Conservation (phyloP, 1,284 basidiomycete species). For the Veloporphyrellus conicus region DNA sequence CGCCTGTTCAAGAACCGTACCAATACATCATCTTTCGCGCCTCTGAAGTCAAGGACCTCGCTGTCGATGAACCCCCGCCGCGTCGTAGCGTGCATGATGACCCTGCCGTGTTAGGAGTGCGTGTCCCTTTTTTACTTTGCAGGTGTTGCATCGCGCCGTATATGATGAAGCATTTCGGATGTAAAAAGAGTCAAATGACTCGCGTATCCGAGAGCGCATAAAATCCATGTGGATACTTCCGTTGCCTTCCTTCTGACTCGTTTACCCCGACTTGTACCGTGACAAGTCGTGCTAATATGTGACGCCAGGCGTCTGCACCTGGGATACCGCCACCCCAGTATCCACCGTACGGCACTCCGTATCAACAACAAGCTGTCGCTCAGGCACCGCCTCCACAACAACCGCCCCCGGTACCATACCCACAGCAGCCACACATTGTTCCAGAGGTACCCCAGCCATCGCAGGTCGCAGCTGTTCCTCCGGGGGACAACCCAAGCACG, state of each 20-base stretch:
- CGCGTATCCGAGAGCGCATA: constrained; percentile 52
- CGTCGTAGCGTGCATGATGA: constrained; percentile 68
- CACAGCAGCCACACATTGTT: constrained; percentile 25
- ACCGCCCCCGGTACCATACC: constrained; percentile 24
- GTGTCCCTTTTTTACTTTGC: constrained; percentile 29
- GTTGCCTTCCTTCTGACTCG: constrained; percentile 57
- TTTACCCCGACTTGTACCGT: background rate
- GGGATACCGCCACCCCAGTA: constrained; percentile 30
- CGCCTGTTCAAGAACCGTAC: constrained; percentile 73
- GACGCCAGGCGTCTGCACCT: constrained; percentile 34
- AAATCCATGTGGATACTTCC: constrained; percentile 50
- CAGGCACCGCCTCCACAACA: constrained; percentile 28
- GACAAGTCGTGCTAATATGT: constrained; percentile 13
- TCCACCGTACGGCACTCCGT: constrained; percentile 29
- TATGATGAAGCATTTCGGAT: constrained; percentile 52
- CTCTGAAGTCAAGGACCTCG: constrained; percentile 75
- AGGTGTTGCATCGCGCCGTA: constrained; percentile 10
- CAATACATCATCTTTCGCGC: constrained; percentile 80
- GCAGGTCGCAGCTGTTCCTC: constrained; percentile 14
- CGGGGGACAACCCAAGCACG: constrained; percentile 22
- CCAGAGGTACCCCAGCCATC: constrained; percentile 28
- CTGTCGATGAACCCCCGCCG: constrained; percentile 63
- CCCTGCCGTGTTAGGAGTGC: constrained; percentile 70
- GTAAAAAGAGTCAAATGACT: constrained; percentile 39
- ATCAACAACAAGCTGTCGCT: constrained; percentile 26